Base-by-base conservation (phyloP, 1,139 yeast species). In the Hansenula lynferdii region DNA sequence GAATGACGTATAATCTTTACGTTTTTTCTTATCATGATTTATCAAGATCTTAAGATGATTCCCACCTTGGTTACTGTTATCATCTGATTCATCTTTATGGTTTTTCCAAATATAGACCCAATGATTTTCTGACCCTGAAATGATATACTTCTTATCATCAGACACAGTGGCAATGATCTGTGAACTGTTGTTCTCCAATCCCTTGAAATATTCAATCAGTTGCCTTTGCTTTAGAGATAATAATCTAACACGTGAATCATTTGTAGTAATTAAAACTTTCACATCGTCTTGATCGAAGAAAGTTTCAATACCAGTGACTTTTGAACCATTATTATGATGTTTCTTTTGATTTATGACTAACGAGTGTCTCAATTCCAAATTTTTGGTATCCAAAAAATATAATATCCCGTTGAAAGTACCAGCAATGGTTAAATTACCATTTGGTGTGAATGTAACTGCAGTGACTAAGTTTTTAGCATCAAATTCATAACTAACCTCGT, bases 321-420 rank as follows among this genome's bases (percentile, higher is more conserved):
- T 68, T n/a, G 76, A 70, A 3, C 70, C 70, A 31, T 56, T 58
- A 23, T 55, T 70, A 31, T 55, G 58, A 22, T 56, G 60, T 39
- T 62, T 62, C 17, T 67, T 55, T 38, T 69, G 69, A 20, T 64
- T 61, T 8, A 75, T 69, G 43, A 81, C 89, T 51, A 83, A 75
- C 30, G 76, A 70, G 27, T 71, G 66, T 9, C 72, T 63, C 9
- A 72, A 56, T 39, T 72, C 75, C 27, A 90, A 65, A 0, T 86
- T 89, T 36, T 75, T 72, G 0, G 94, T 81, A 44, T 78, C 80
- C 46, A 85, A 60, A 6, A 80, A 69, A 36, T 72, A 67, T 22
- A 87, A 64, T 19, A 76, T 70, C 1, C 97, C 97, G 48, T 79
- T 77, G 53, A 87, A 85, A 6, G 95, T 89, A 6, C 97, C 97